Conservation (phyloP, 2,329 filamentous ascomycete species). For the Microcyclosporella mali region DNA sequence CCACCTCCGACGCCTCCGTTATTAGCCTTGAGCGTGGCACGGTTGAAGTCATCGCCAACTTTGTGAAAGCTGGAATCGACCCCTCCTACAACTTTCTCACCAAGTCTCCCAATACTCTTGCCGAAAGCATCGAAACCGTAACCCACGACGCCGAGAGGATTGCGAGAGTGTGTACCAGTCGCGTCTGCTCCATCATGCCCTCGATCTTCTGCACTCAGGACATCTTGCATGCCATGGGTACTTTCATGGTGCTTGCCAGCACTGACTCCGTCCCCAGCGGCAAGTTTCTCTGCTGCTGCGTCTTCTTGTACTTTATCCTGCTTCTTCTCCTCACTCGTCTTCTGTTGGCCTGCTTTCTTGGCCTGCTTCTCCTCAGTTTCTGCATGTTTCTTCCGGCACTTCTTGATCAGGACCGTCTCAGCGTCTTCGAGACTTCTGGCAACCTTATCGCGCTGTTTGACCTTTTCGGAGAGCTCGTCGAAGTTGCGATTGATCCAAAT, state of each 20-base stretch:
- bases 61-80: conserved; percentile 30
- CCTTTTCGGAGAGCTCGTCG: conserved; percentile 75
- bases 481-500: conserved; percentile 95
- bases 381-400: conserved; percentile 71
- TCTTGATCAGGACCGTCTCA: conserved; percentile 75
- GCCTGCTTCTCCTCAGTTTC: conserved; percentile 51
- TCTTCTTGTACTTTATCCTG: conserved; percentile 22
- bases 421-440: conserved; percentile 69
- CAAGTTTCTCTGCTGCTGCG: conserved; percentile 27
- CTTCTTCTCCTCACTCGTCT: conserved; percentile 50
- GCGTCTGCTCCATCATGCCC: conserved; percentile 14
- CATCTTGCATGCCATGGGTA: conserved; percentile 26
- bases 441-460: conserved; percentile 65
- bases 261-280: conserved; percentile 27
- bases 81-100: conserved; percentile 35
- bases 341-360: conserved; percentile 39
- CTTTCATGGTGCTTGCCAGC: conserved; percentile 28
- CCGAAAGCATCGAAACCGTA: conserved; percentile 22
- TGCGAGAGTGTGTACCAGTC: conserved; percentile 3
- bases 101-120: conserved; percentile 33
- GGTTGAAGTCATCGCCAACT: conserved; percentile 17
- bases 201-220: conserved; percentile 23
- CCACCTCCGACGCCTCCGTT: conserved; percentile 13
- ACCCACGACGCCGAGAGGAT: conserved; percentile 18
- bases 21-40: conserved; percentile 13